Percentiles rank a stretch among this genome's conserved stretches.
These are phyloP conservation scores for Erythrobasidium hasegawianum DNA, from an alignment of 1,284 basidiomycete genomes.

Conservation along the genomic window DNA sequence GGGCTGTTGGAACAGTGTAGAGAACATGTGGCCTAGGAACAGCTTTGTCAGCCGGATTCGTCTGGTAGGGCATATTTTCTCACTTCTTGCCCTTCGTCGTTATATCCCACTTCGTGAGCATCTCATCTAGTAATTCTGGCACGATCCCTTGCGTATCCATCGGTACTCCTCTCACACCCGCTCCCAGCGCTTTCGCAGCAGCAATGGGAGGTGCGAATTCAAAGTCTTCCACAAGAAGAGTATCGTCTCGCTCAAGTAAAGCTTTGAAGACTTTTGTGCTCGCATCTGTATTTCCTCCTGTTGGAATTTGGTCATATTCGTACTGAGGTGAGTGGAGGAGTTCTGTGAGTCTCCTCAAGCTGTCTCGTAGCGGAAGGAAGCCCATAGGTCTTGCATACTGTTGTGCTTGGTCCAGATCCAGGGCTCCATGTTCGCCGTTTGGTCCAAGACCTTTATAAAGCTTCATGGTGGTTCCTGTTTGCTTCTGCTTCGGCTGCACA, in stretches of 20 bases:
- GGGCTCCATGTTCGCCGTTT: slow-evolving; percentile 18
- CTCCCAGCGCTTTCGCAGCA: slow-evolving; percentile 14
- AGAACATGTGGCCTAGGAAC: slow-evolving; percentile 64
- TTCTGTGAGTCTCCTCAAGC: slow-evolving; percentile 60
- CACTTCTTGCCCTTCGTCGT: slow-evolving; percentile 53
- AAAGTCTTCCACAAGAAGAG: slow-evolving; percentile 62
- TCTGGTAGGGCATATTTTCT: too few relatives aligned
- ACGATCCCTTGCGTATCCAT: slow-evolving; percentile 72
- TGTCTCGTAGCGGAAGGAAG: slow-evolving; percentile 55
- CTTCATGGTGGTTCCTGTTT: slow-evolving; percentile 15
- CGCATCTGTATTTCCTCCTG: slow-evolving; percentile 76
- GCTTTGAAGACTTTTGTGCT: slow-evolving; percentile 58
- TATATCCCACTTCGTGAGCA: slow-evolving; percentile 66
- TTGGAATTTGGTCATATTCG: slow-evolving; percentile 60
- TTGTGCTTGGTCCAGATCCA: slow-evolving; percentile 31
- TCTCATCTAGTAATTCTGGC: slow-evolving; percentile 59
- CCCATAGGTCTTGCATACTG: slow-evolving; percentile 48
- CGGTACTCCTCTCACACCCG: slow-evolving; percentile 49
- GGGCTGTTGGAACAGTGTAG: slow-evolving; percentile 68
- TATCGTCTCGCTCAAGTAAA: slow-evolving; percentile 68
- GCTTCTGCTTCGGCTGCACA: neutral
- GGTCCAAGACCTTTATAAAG: slow-evolving; percentile 29
- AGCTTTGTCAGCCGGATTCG: too few relatives aligned
- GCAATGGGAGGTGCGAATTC: slow-evolving; percentile 52
- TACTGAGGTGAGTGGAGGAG: slow-evolving; percentile 67